Conservation (phyloP, 2,329 filamentous ascomycete species). For the Trichoderma cornu-damae region DNA sequence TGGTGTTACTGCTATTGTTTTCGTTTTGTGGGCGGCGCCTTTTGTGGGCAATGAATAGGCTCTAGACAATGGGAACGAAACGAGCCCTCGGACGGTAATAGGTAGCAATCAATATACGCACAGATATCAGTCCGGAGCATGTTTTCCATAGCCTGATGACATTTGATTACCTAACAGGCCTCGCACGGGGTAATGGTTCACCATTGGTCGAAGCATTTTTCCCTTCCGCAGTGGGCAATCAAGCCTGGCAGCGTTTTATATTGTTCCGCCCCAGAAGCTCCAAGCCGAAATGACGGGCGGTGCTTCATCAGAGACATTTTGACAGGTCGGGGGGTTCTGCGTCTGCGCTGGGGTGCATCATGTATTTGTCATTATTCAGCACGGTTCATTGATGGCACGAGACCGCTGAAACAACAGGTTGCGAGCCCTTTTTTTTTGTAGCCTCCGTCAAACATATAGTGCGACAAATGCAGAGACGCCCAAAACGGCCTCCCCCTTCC, state of each 20-base stretch:
- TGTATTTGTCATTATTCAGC: conserved; percentile 10
- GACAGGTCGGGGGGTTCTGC: background rate
- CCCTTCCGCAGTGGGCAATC: no score
- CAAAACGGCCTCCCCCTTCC: conserved; percentile 1
- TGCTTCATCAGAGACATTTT: conserved; percentile 11
- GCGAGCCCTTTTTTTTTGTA: background rate
- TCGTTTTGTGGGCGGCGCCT: background rate
- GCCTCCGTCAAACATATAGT: conserved; percentile 8
- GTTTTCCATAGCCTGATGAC: no score
- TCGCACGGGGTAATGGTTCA: no score
- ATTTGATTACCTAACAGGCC: no score
- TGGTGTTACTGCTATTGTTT: no score
- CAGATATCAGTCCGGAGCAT: no score
- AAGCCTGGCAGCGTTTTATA: background rate
- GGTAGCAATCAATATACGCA: no score
- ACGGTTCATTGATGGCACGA: background rate
- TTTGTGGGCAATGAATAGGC: no score
- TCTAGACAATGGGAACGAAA: no score
- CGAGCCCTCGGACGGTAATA: no score
- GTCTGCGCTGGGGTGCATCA: background rate
- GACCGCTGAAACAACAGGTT: conserved; percentile 5
- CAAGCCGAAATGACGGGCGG: conserved; percentile 6
- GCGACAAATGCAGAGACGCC: conserved; percentile 9
- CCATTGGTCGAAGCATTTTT: no score
- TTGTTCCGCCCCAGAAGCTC: background rate